phyloP scores from a whole-genome alignment of 2,329 filamentous ascomycete species.

The Colletotrichum kahawae region DNA sequence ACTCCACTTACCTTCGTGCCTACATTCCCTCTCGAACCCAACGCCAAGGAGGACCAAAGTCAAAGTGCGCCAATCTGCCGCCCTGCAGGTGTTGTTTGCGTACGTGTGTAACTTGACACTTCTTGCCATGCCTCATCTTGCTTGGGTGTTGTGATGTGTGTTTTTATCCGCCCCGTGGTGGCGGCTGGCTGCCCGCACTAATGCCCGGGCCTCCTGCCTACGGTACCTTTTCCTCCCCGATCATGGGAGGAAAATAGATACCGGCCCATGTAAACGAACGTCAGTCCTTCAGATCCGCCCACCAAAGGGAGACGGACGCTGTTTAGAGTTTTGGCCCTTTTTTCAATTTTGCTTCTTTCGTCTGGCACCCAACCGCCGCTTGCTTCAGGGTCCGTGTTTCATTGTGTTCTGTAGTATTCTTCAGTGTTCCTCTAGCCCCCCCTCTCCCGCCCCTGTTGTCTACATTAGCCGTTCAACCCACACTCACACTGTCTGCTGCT shows the following conservation, averaged over 20 bases:
- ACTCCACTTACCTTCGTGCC: background rate
- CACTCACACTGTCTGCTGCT: background rate
- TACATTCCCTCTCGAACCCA: background rate
- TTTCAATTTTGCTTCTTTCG: background rate
- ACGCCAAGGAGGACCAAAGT: background rate
- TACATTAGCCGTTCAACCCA: background rate
- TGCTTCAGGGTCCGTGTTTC: slow-evolving; percentile 5
- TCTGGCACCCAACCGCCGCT: background rate
- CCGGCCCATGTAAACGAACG: background rate
- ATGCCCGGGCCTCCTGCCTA: background rate
- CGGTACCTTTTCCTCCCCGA: background rate
- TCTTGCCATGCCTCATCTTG: background rate
- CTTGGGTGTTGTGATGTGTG: background rate
- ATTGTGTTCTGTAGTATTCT: background rate
- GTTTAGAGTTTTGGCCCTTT: background rate
- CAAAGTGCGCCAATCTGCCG: slow-evolving; percentile 1
- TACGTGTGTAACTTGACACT: background rate
- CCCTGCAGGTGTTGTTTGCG: background rate
- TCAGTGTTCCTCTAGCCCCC: background rate
- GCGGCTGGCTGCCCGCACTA: background rate
- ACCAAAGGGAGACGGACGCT: background rate
- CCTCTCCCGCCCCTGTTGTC: background rate
- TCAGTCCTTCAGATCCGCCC: background rate
- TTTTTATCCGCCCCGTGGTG: background rate
- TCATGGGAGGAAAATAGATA: background rate